These are phyloP conservation scores for Auriscalpium microsporum DNA, from an alignment of 768 basidiomycete species.

Conservation along the genomic window DNA sequence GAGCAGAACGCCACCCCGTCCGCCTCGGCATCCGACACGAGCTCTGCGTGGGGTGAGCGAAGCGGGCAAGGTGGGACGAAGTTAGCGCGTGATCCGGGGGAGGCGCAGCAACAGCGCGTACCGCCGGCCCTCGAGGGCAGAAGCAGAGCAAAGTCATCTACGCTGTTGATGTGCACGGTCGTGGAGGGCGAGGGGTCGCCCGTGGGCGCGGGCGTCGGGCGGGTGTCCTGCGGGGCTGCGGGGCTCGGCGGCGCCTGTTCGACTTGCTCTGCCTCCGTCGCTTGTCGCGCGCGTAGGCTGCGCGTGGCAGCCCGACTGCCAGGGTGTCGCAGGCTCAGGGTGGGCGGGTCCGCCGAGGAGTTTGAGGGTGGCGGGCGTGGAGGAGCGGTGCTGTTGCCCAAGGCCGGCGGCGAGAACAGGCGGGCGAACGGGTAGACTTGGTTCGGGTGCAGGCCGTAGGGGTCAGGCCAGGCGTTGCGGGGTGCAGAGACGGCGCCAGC, in stretches of 20 bases:
- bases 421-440: conserved; percentile 8
- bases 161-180: conserved; percentile 27
- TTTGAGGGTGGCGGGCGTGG: neutral
- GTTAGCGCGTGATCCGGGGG: neutral
- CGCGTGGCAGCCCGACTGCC: neutral
- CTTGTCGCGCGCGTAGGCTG: neutral
- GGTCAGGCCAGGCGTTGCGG: conserved; percentile 12
- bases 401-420: neutral
- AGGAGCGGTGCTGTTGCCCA: neutral
- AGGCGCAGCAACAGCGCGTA: conserved; percentile 9
- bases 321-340: neutral
- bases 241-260: neutral
- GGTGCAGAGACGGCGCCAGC: neutral
- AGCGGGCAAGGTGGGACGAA: neutral
- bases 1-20: conserved; percentile 32
- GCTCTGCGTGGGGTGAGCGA: too few species aligned
- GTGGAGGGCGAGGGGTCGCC: conserved; percentile 24
- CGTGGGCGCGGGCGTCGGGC: conserved; percentile 34
- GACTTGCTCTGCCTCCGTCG: neutral
- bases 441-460: conserved; percentile 11
- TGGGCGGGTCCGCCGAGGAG: neutral
- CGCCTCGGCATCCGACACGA: conserved; percentile 31
- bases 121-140: conserved; percentile 26
- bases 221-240: conserved; percentile 7
- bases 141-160: conserved; percentile 27